Evolutionary conservation across 2,329 filamentous ascomycete species (phyloP), one percentile per base, ranked within the genome.

Genomic region (Juglanconis sp.): DNA sequence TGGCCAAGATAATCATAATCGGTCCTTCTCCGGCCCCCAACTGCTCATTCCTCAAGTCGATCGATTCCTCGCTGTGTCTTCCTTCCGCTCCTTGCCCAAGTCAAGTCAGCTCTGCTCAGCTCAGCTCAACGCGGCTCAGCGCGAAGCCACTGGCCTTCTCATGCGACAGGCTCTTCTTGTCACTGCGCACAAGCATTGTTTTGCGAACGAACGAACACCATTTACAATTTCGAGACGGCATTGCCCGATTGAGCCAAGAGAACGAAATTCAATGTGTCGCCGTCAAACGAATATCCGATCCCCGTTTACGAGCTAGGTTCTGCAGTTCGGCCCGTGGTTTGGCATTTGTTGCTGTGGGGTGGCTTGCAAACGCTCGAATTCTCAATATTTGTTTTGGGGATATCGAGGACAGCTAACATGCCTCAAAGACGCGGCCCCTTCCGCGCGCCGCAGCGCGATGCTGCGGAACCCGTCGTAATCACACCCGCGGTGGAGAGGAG

Each of bases 381-480:
- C 7, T n/a, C 15, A 2, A 46, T 17, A 38, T 30, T 10, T 30
- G 30, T 17, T 15, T 31, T 42, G 47, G 30, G 35, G 9, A 55
- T 24, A n/a, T 31, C 15, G 44, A 32, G n/a, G 38, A 56, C 47
- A 47, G 36, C 47, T 35, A 40, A 48, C 30, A 63, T 63, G 57
- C 47, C 58, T 61, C 40, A 55, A 30, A 60, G 50, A 56, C 54
- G 53, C 58, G 36, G 40, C 53, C 61, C 61, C 49, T 54, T 56
- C 30, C 58, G 57, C n/a, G 53, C 36, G 42, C 46, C 52, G 34
- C 49, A 35, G 56, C 58, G 32, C 31, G 6, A 35, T 24, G 51
- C 47, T 46, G 24, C 47, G 5, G 15, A 42, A 10, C 46, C 47
- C 9, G 7, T 38, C 24, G 17, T 24, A 24, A 44, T 53, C 13